Percentiles rank a stretch among this genome's conserved stretches.
These are phyloP conservation scores for Diospyros lotus DNA, from an alignment of 148 eudicot species.

Conservation along the genomic window DNA sequence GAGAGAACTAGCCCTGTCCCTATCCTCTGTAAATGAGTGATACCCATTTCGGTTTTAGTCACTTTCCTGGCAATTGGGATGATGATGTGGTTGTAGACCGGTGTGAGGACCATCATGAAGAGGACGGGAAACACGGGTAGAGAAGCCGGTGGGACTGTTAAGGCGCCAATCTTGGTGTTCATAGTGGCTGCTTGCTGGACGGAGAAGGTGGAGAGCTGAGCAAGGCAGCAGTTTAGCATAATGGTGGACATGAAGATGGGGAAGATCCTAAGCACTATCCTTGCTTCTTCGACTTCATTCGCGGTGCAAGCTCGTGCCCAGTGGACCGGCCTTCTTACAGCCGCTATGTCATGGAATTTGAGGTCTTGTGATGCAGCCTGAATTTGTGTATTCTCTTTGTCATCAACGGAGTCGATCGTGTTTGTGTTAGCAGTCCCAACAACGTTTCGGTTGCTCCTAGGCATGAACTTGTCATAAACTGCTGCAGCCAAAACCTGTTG, in stretches of 20 bases:
- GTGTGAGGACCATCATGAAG: slow-evolving; percentile 75
- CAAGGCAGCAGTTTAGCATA: slow-evolving; percentile 90
- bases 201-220: slow-evolving; percentile 92
- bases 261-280: slow-evolving; percentile 47
- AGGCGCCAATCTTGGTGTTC: slow-evolving; percentile 60
- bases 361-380: slow-evolving; percentile 23
- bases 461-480: slow-evolving; percentile 28
- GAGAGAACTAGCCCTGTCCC: slow-evolving; percentile 73
- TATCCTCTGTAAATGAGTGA: slow-evolving; percentile 70
- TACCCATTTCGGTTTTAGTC: slow-evolving; percentile 67
- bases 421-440: slow-evolving; percentile 31
- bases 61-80: slow-evolving; percentile 50
- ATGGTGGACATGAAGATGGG: slow-evolving; percentile 78
- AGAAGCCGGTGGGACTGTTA: slow-evolving; percentile 81
- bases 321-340: slow-evolving; percentile 25
- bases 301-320: slow-evolving; percentile 39
- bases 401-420: slow-evolving; percentile 15
- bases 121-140: slow-evolving; percentile 80
- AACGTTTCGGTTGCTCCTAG: slow-evolving; percentile 33
- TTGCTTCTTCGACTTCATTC: slow-evolving; percentile 67
- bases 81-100: slow-evolving; percentile 58
- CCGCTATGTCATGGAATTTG: slow-evolving; percentile 46
- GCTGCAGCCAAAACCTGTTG: slow-evolving; percentile 67
- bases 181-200: slow-evolving; percentile 94
- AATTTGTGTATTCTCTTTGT: slow-evolving; percentile 13